A percentile compares a stretch with the other conserved stretches of the same genome.
phyloP scores from a whole-genome alignment of 2,329 filamentous ascomycete genomes.

The Davidsoniella neocaledoniae region DNA sequence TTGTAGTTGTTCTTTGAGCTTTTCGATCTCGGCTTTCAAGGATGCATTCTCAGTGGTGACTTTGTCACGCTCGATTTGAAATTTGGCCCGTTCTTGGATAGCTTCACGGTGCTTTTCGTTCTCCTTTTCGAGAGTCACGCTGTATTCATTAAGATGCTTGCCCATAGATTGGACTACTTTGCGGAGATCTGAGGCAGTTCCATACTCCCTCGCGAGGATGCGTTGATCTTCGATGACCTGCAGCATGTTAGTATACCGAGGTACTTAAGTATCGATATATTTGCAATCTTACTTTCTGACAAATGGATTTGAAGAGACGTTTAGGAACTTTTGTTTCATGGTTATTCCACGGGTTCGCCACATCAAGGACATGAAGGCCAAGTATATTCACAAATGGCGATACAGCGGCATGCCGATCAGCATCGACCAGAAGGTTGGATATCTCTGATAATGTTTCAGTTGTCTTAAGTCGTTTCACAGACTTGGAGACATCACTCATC shows the following conservation, averaged over 20 bases:
- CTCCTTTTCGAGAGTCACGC: conserved; percentile 27
- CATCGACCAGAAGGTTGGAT: conserved; percentile 8
- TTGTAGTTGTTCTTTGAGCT: conserved; percentile 18
- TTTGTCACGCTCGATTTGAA: conserved; percentile 27
- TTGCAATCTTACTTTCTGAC: conserved; percentile 9
- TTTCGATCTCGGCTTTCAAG: conserved; percentile 19
- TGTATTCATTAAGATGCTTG: conserved; percentile 28
- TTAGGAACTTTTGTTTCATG: conserved; percentile 5
- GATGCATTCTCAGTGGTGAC: conserved; percentile 22
- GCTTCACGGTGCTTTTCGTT: conserved; percentile 32
- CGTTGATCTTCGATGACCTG: conserved; percentile 21
- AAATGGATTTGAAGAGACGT: conserved; percentile 10
- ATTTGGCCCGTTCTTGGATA: conserved; percentile 31
- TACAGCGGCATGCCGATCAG: conserved; percentile 10
- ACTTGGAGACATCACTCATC: conserved; percentile 4
- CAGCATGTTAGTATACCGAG: conserved; percentile 3
- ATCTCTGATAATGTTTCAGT: background rate
- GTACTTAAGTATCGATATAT: too few species aligned
- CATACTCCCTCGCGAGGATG: conserved; percentile 23
- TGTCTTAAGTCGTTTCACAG: conserved; percentile 8
- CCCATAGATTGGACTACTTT: conserved; percentile 28
- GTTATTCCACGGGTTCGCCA: conserved; percentile 4
- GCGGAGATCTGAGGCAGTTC: conserved; percentile 19
- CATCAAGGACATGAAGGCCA: conserved; percentile 9
- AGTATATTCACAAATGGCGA: conserved; percentile 11